Base-by-base conservation (phyloP, 31 red algal genomes). In the Asparagopsis taxiformis region DNA sequence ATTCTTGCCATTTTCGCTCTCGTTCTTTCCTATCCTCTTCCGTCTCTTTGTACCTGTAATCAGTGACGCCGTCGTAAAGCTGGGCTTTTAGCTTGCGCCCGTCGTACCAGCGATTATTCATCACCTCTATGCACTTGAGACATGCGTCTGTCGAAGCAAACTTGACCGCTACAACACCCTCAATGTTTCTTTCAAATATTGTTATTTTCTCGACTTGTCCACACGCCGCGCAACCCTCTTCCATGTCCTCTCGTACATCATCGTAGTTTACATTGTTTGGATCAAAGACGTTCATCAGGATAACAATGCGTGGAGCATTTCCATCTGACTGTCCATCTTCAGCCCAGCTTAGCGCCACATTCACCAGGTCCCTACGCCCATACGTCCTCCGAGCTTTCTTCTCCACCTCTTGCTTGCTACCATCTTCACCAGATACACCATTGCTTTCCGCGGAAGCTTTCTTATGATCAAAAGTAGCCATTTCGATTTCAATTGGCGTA, bases 81-180 rank as follows among this genome's bases (percentile, higher is more conserved):
- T 68, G 65, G 10, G 91, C 91, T 32, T 23, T 59, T 34, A 94
- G 59, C 32, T 79, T 59, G 17, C 91, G 66, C 33, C 75, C 83
- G 35, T 83, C 91, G 39, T 81, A 94, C 84, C 83, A 94, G 46
- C 91, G 41, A 50, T 65, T 77, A 51, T 77, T 70, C 91, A 94
- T 94, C 61, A 94, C 57, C 20, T 80, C 67, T n/a, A 94, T 84
- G 54, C 79, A 84, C 44, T 56, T 65, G 30, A 77, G 57, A 37
- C 71, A 75, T 9, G 74, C 50, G 26, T 80, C 76, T 25, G 59
- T 46, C 2, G 59, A 51, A 7, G 32, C 51, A 51, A 89, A 94
- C 52, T 89, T 88, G 32, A 94, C 84, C 1, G 83, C 83, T 5
- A 94, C 84, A 11, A 49, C 91, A 0, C 91, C 91, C 23, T 85